phyloP scores from a whole-genome alignment of 2,329 filamentous ascomycete genomes.

The Whalleya microplaca region DNA sequence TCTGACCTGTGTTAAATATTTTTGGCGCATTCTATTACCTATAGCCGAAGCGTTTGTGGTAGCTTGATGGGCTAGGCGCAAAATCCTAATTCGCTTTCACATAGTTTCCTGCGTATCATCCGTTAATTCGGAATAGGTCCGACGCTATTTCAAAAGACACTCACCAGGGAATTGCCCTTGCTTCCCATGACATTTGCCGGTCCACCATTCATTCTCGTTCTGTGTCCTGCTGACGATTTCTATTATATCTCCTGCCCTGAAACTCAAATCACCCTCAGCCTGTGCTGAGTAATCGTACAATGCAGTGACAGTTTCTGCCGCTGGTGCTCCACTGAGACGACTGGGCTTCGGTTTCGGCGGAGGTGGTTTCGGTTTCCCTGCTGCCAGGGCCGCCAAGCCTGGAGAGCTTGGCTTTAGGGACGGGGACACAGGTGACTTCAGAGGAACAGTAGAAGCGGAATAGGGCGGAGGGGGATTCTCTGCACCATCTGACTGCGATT shows the following conservation, averaged over 20 bases:
- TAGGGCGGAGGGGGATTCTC: slow-evolving; percentile 75
- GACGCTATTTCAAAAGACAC: slow-evolving; percentile 31
- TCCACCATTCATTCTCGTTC: slow-evolving; percentile 98
- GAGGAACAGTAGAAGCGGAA: slow-evolving; percentile 49
- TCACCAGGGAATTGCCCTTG: slow-evolving; percentile 94
- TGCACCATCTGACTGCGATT: slow-evolving; percentile 45
- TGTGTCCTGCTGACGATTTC: slow-evolving; percentile 83
- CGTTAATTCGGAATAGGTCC: slow-evolving; percentile 29
- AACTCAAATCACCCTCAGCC: slow-evolving; percentile 91
- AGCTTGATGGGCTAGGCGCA: background rate
- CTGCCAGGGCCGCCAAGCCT: slow-evolving; percentile 51
- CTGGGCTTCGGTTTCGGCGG: slow-evolving; percentile 77
- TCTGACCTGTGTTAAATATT: slow-evolving; percentile 2
- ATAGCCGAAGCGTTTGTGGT: slow-evolving; percentile 3
- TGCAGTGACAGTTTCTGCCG: slow-evolving; percentile 80
- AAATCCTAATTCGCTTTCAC: slow-evolving; percentile 45
- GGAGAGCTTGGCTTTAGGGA: slow-evolving; percentile 33
- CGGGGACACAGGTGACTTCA: slow-evolving; percentile 41
- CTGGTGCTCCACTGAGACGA: slow-evolving; percentile 66
- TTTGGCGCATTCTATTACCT: slow-evolving; percentile 4
- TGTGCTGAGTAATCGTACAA: slow-evolving; percentile 97
- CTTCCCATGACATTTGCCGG: slow-evolving; percentile 76
- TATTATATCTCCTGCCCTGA: slow-evolving; percentile 84
- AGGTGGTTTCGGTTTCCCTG: slow-evolving; percentile 70
- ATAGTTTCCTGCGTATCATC: slow-evolving; percentile 49